phyloP scores from a whole-genome alignment of 768 basidiomycete genomes.

The Rhizopogon vulgaris region DNA sequence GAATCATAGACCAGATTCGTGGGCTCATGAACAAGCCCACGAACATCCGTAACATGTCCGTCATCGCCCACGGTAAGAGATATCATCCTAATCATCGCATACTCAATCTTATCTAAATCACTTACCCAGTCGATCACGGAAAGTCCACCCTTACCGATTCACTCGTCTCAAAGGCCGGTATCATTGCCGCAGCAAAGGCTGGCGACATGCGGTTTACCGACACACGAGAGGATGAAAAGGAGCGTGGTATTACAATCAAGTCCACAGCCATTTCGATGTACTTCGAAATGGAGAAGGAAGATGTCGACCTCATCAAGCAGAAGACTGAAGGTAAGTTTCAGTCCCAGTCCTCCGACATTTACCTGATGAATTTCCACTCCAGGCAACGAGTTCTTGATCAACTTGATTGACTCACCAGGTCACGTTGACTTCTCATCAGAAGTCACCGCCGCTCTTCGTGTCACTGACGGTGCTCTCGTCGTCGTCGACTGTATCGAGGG shows the following conservation, averaged over 20 bases:
- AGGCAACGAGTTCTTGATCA: conserved; percentile 98
- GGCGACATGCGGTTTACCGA: conserved; percentile 97
- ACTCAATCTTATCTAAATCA: conserved; percentile 13
- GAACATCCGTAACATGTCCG: conserved; percentile 94
- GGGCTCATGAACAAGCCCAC: conserved; percentile 84
- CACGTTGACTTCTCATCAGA: conserved; percentile 99
- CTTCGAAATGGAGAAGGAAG: conserved; percentile 92
- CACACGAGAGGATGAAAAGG: conserved; percentile 96
- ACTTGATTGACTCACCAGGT: conserved; percentile 98
- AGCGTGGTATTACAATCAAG: conserved; percentile 99
- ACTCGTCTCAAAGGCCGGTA: conserved; percentile 98
- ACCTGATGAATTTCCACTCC: conserved; percentile 5
- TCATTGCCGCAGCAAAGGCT: conserved; percentile 91
- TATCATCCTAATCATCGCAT: conserved; percentile 7
- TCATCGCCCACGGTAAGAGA: conserved; percentile 79
- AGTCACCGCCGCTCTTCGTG: conserved; percentile 98
- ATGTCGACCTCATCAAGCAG: conserved; percentile 80
- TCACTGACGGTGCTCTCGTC: conserved; percentile 98
- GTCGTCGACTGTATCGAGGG: conserved; percentile 99
- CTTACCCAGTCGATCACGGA: conserved; percentile 88
- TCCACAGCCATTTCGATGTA: conserved; percentile 99
- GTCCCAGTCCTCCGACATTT: conserved; percentile 5
- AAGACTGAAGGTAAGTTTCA: conserved; percentile 74
- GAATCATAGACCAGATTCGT: conserved; percentile 71
- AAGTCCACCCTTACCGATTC: conserved; percentile 99